Evolutionary conservation across 768 basidiomycete genomes (phyloP).

Genomic region (Auricularia sp.): DNA sequence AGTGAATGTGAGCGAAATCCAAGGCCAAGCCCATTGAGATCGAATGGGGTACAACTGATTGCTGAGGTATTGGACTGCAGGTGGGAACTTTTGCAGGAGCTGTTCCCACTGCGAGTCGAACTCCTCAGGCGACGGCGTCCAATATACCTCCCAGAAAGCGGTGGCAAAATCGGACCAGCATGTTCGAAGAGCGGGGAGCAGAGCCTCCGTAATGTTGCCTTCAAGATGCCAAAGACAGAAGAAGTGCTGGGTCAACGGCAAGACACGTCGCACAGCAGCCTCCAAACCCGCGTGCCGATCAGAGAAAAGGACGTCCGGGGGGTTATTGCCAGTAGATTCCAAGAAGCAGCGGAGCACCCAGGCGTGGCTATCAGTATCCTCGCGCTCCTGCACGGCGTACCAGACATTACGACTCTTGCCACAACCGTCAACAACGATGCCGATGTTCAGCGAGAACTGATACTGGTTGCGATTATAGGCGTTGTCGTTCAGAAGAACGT

Average conservation of each 20-base stretch:
- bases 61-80: slow-evolving; percentile 17
- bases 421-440: not conserved
- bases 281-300: slow-evolving; percentile 7
- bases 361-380: slow-evolving; percentile 13
- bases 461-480: slow-evolving; percentile 3
- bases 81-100: slow-evolving; percentile 6
- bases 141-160: slow-evolving; percentile 22
- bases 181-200: too few relatives aligned
- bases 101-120: not conserved
- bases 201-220: too few relatives aligned
- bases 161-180: slow-evolving; percentile 16
- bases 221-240: too few relatives aligned
- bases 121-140: slow-evolving; percentile 21
- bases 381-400: slow-evolving; percentile 19
- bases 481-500: slow-evolving; percentile 5
- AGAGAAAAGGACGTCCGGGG: slow-evolving; percentile 16
- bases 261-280: too few relatives aligned
- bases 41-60: slow-evolving; percentile 20
- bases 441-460: slow-evolving; percentile 1
- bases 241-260: too few relatives aligned
- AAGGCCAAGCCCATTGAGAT: slow-evolving; percentile 27
- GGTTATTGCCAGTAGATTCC: slow-evolving; percentile 2
- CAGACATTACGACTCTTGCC: slow-evolving; percentile 4
- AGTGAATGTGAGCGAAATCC: slow-evolving; percentile 20
- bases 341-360: slow-evolving; percentile 21